Base-by-base conservation (phyloP, 164 flowering plant species). In the Annona cherimola region DNA sequence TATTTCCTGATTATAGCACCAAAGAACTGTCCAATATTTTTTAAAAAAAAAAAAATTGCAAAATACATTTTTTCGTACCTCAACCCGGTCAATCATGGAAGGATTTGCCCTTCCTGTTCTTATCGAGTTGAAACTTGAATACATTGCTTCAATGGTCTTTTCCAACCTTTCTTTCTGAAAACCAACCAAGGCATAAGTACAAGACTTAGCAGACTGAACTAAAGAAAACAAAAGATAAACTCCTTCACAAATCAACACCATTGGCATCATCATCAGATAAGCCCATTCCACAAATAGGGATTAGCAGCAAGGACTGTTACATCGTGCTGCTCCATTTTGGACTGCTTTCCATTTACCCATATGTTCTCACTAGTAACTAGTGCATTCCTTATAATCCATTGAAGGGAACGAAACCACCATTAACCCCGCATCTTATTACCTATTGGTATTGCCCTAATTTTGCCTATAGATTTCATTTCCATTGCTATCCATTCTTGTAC, bases 91-190 rank as follows among this genome's bases (percentile, higher is more conserved):
- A 41, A 95, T 84, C 88, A 95, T 91, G 68, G 92, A 75, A 42
- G 98, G 94, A 54, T 81, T 95, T 60, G 99, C 82, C 79, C 99
- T 81, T 68, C 96, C 98, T 11, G 98, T 93, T 81, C 98, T 85
- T 19, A 95, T 83, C 20, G 94, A 87, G 80, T 86, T 88, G 81
- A 95, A 95, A 78, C 80, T 90, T 40, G 86, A 71, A 60, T 84
- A 76, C 66, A 93, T 77, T 20, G 81, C 81, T 20, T 93, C 98
- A 78, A 93, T 79, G 45, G 96, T 84, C 86, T 89, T 95, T 44
- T 95, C 98, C 98, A 95, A 93, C 81, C 91, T 89, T 66, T 75
- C 85, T 83, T 83, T 95, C 98, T 95, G 71, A 11, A 71, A 59
- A 72, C 70, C 46, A 69, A 73, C 1, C 4, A 73, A 68, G 45